phyloP scores from a whole-genome alignment of 768 basidiomycete genomes.

The Leccinum subtestaceum region DNA sequence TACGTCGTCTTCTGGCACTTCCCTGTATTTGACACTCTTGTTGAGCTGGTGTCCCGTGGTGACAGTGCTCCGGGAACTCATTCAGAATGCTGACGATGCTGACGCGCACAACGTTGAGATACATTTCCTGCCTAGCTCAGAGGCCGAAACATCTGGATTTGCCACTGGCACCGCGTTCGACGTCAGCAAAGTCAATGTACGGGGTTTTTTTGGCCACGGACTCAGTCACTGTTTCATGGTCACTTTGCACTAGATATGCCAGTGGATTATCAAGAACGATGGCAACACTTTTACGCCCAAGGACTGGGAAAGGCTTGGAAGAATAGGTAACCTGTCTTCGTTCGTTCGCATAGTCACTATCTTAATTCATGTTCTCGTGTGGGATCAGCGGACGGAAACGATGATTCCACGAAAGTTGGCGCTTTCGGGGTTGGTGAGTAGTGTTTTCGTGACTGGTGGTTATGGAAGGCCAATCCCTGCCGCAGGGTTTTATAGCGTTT shows the following conservation, averaged over 20 bases:
- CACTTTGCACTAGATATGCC: constrained; percentile 1
- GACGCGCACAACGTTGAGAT: constrained; percentile 35
- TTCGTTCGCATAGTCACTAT: neutral
- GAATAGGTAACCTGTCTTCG: constrained; percentile 9
- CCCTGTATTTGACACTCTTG: neutral
- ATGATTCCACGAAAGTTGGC: constrained; percentile 12
- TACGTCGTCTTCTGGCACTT: neutral
- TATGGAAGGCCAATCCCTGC: neutral
- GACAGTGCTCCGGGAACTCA: constrained; percentile 48
- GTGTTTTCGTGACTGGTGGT: neutral
- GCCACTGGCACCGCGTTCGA: neutral
- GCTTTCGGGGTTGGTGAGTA: constrained; percentile 18
- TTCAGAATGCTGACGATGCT: constrained; percentile 59
- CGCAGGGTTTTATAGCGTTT: constrained; percentile 18
- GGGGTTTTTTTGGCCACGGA: neutral
- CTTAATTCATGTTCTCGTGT: neutral
- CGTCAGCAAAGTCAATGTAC: neutral
- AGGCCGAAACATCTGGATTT: constrained; percentile 1
- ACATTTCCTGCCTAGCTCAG: constrained; percentile 31
- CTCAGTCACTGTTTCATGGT: neutral
- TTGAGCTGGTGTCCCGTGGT: neutral
- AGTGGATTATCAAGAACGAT: constrained; percentile 16
- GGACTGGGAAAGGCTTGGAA: constrained; percentile 17
- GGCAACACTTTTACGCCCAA: neutral
- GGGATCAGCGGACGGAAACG: constrained; percentile 13